phyloP scores from a whole-genome alignment of 1,284 basidiomycete genomes.

The Puccinia coronata region DNA sequence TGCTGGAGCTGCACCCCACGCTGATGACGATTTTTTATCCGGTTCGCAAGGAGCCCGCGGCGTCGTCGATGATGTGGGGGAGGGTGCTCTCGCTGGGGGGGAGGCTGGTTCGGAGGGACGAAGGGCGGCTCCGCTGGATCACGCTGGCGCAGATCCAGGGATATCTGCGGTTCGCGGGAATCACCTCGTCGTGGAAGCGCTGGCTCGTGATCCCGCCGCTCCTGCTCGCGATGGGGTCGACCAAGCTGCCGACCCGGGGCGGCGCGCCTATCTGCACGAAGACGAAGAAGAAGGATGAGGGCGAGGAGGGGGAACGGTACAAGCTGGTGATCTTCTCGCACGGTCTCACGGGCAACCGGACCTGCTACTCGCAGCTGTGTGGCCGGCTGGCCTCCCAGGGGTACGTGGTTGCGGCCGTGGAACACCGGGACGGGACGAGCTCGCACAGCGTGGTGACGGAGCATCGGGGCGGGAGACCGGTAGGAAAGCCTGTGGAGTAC shows the following conservation, averaged over 20 bases:
- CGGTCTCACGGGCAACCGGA: constrained; percentile 60
- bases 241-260: constrained; percentile 33
- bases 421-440: constrained; percentile 57
- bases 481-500: not conserved
- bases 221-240: not conserved
- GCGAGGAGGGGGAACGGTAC: constrained; percentile 55
- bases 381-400: constrained; percentile 61
- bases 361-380: constrained; percentile 61
- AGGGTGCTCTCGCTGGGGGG: not conserved
- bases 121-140: constrained; percentile 27
- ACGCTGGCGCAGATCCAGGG: constrained; percentile 40
- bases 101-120: not conserved
- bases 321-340: constrained; percentile 61
- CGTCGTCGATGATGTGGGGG: not conserved
- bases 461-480: not conserved
- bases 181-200: constrained; percentile 25
- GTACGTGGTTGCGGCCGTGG: constrained; percentile 63
- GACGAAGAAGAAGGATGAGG: not conserved
- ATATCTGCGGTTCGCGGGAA: constrained; percentile 30
- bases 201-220: constrained; percentile 2
- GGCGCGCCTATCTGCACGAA: constrained; percentile 14
- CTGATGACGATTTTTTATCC: constrained; percentile 40
- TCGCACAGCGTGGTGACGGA: constrained; percentile 11
- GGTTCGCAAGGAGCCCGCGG: not conserved
- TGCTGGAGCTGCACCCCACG: constrained; percentile 5